These are phyloP conservation scores for Termitomyces sp. DNA, from an alignment of 768 basidiomycete species.

Conservation along the genomic window DNA sequence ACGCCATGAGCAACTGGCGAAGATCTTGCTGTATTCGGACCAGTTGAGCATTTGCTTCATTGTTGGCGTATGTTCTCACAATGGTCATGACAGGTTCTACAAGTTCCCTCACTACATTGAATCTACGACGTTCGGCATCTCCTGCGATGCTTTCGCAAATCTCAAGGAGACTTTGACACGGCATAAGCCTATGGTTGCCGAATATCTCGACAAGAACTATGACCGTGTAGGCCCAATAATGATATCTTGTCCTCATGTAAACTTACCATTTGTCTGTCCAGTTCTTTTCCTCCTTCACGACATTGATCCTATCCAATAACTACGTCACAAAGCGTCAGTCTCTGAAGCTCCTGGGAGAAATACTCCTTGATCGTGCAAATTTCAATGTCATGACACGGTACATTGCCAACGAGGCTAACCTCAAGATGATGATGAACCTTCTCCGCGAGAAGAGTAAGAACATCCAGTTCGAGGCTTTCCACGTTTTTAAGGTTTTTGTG, in stretches of 20 bases:
- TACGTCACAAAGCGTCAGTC: constrained; percentile 99
- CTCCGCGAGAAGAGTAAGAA: constrained; percentile 98
- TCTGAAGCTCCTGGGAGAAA: constrained; percentile 95
- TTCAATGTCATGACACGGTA: constrained; percentile 99
- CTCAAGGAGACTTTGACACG: constrained; percentile 96
- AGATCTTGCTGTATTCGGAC: constrained; percentile 88
- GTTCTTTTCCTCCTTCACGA: constrained; percentile 96
- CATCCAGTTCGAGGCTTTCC: constrained; percentile 99
- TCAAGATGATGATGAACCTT: constrained; percentile 99
- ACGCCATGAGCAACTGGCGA: constrained; percentile 84
- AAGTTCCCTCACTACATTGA: constrained; percentile 96
- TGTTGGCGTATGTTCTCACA: not conserved
- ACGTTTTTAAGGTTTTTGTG: constrained; percentile 99
- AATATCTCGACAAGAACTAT: constrained; percentile 95
- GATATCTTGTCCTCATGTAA: not conserved
- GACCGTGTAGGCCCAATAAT: constrained; percentile 64
- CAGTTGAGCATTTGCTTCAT: constrained; percentile 55
- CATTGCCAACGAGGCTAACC: constrained; percentile 90
- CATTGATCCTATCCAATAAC: constrained; percentile 88
- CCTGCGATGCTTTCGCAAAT: constrained; percentile 96
- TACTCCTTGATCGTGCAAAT: constrained; percentile 94
- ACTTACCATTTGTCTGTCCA: constrained; percentile 23
- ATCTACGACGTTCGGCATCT: constrained; percentile 95
- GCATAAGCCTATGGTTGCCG: constrained; percentile 97
- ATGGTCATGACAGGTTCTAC: constrained; percentile 67